Evolutionary conservation across 805 yeast species (phyloP), one percentile per base, ranked within the genome.

Genomic region (Spathaspora arborariae): DNA sequence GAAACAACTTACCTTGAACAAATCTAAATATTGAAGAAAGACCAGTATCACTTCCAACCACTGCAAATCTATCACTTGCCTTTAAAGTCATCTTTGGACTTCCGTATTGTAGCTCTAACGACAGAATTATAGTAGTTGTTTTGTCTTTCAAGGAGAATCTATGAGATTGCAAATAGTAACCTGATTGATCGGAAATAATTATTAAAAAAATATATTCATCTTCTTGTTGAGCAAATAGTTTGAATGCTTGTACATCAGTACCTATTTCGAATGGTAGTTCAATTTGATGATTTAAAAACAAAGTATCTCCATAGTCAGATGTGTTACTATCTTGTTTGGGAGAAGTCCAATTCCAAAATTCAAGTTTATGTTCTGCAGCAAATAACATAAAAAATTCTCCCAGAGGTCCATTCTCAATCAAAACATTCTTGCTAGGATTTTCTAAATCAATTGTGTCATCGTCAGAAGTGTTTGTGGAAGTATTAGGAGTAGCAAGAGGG

Each of bases 341-440:
- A 6, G 41, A 24, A 8, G 34, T 15, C 48, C 48, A 45, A 41
- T 42, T 62, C 75, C 75, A 71, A 13, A 68, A 48, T 48, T 70
- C 70, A 13, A 68, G 27, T 2, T 50, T 37, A 2, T 42, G 20
- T 9, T 51, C 34, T 5, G 41, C 39, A 1, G 59, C 58, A 49
- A 56, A 63, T 36, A 65, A 49, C 4, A 68, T 50, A 35, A 63
- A 48, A 19, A 70, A 39, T 40, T 69, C 74, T 8, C 74, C 74
- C 34, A 54, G 44, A 13, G 61, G 58, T 1, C 73, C 73, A 34
- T 53, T 52, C 27, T 61, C 67, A 20, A 63, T 46, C 9, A 54
- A 5, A 15, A 36, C 19, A 13, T 16, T n/a, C 11, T 21, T 13
- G 5, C 36, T 45, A n/a, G 39, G 41, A 15, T 34, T 22, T 11